Conservation (phyloP, 75 land plant genomes). For the Cunninghamia lanceolata region DNA sequence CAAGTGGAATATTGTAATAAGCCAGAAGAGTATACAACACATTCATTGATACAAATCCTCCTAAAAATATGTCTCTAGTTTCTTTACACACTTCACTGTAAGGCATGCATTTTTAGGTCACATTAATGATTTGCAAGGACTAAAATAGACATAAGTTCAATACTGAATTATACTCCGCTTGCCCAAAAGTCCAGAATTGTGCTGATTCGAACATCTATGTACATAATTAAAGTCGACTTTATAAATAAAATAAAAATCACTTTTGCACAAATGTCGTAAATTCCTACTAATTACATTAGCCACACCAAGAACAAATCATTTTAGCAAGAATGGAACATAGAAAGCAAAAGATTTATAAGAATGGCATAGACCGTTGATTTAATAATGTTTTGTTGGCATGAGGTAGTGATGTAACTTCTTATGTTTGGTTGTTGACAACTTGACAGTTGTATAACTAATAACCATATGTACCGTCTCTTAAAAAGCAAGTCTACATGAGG, state of each 20-base stretch:
- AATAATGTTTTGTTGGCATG: too few species aligned
- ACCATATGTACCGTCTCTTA: too few species aligned
- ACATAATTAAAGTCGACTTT: not conserved
- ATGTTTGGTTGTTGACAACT: too few species aligned
- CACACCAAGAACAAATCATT: not conserved
- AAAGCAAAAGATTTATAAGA: not conserved
- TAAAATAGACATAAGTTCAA: not conserved
- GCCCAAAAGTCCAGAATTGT: not conserved
- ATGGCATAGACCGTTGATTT: too few species aligned
- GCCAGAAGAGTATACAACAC: not conserved
- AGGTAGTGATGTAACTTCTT: too few species aligned
- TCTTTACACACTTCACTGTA: not conserved
- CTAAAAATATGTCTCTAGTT: not conserved
- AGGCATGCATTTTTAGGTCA: not conserved
- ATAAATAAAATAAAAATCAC: not conserved
- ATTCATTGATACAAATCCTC: not conserved
- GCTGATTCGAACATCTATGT: not conserved
- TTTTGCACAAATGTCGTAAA: not conserved
- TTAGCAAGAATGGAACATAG: not conserved
- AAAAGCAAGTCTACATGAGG: too few species aligned
- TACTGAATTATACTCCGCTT: not conserved
- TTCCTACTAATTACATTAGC: not conserved
- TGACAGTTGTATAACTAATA: too few species aligned
- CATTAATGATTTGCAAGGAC: not conserved
- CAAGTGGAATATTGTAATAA: not conserved